Conservation (phyloP, 2,329 filamentous ascomycete species). For the Nannizziopsis arthrosporioides region DNA sequence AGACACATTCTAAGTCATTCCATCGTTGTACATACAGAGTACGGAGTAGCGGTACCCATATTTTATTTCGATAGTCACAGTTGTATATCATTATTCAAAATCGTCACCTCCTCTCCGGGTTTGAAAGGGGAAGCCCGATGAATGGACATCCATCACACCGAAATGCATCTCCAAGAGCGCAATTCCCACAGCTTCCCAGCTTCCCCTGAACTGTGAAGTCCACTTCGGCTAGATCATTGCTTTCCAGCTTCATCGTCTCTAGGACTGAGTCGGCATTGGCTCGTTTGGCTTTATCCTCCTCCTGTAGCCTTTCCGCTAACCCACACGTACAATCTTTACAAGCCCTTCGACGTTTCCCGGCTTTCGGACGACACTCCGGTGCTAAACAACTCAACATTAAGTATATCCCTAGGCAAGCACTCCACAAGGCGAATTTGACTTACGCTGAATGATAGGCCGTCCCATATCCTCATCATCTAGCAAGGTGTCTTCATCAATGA, state of each 20-base stretch:
- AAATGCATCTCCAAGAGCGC: slow-evolving; percentile 83
- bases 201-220: slow-evolving; percentile 98
- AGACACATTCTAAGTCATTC: no score
- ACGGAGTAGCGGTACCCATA: no score
- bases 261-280: slow-evolving; percentile 49
- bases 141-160: slow-evolving; percentile 66
- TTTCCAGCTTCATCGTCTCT: slow-evolving; percentile 50
- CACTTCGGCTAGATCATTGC: slow-evolving; percentile 73
- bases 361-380: slow-evolving; percentile 73
- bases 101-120: slow-evolving; percentile 82
- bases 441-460: slow-evolving; percentile 68
- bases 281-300: slow-evolving; percentile 65
- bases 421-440: slow-evolving; percentile 30
- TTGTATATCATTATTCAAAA: slow-evolving; percentile 78
- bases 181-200: slow-evolving; percentile 88
- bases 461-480: slow-evolving; percentile 75
- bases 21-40: no score
- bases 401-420: not conserved
- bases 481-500: slow-evolving; percentile 83
- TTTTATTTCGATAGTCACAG: slow-evolving; percentile 50
- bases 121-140: slow-evolving; percentile 93
- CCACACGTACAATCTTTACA: slow-evolving; percentile 99
- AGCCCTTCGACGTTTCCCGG: slow-evolving; percentile 76
- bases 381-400: slow-evolving; percentile 40
- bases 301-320: slow-evolving; percentile 69